Base-by-base conservation (phyloP, 2,329 filamentous ascomycete species). In the Microascus cirrosus region DNA sequence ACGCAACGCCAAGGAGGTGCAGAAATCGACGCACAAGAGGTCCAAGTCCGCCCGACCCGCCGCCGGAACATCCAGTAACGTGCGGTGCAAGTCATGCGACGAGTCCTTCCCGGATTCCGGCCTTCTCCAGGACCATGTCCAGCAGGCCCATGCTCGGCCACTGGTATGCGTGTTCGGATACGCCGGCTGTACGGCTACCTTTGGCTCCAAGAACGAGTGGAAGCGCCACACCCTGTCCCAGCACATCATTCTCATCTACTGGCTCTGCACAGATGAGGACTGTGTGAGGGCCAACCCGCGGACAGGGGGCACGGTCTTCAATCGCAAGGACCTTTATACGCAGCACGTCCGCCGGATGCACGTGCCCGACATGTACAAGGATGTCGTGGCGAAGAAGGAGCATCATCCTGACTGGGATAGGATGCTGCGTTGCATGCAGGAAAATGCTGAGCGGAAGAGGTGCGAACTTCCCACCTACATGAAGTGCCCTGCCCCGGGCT, bases 321-420 rank as follows among this genome's bases (percentile, higher is more conserved):
- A 95, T 71, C 87, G 92, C 65, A 95, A 95, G 68, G 92, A 96
- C 66, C 81, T 96, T 11, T 96, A 92, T 73, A 90, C 87, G 0
- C 90, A 95, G 66, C 93, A 96, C 67, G 78, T 93, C 2, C 82
- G 89, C 6, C 86, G 93, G 53, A 95, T 95, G 89, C 92, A 96
- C 67, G 76, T 81, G 0, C 79, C 81, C 0, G 69, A 77, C 58
- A 61, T 70, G 2, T 63, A 73, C 53, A 73, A 71, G 59, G 73
- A 70, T 57, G 67, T 70, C 58, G 64, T 69, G 28, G 71, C 71
- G 59, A 67, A 66, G 60, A 76, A 70, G 64, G 70, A 65, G 61
- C 63, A 60, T 1, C 45, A 56, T 22, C 61, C 3, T 62, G 76
- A 79, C 22, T 57, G 55, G 55, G 55, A 39, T 2, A 11, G 2